Conservation (phyloP, 192 early-diverging fungal species). For the Coemansia asiatica region DNA sequence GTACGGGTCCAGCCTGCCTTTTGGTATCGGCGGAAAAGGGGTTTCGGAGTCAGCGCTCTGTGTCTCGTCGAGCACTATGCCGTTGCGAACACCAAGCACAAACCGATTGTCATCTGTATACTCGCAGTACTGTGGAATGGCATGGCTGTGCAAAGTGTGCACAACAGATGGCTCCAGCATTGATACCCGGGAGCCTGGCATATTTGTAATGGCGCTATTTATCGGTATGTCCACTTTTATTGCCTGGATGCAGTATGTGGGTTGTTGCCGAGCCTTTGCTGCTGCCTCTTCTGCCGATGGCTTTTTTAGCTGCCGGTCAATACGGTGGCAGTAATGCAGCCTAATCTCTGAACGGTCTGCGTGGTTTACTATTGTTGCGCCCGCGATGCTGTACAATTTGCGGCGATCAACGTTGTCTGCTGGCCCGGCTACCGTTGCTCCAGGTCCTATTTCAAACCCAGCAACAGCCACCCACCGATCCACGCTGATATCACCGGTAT, state of each 20-base stretch:
- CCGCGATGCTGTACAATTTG: conserved; percentile 27
- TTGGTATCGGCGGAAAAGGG: background rate
- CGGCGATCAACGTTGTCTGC: conserved; percentile 2
- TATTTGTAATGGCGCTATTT: no score
- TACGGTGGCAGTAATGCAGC: conserved; percentile 32
- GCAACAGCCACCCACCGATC: conserved; percentile 22
- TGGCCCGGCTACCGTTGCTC: conserved; percentile 34
- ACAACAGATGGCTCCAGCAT: background rate
- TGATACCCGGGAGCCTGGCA: background rate
- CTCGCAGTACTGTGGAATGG: conserved; percentile 49
- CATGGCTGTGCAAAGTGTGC: conserved; percentile 42
- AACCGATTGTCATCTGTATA: conserved; percentile 16
- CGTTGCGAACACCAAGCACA: conserved; percentile 36
- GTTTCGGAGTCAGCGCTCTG: conserved; percentile 13
- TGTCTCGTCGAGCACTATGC: conserved; percentile 45
- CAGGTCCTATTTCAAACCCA: conserved; percentile 31
- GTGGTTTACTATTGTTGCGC: conserved; percentile 15
- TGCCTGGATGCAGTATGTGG: conserved; percentile 35
- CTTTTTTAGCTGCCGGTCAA: conserved; percentile 3
- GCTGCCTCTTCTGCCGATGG: background rate
- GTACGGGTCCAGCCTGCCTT: conserved; percentile 45
- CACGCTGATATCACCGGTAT: background rate
- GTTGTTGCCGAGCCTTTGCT: background rate
- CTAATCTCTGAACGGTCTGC: conserved; percentile 6
- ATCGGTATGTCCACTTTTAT: conserved; percentile 21